These are phyloP conservation scores for Boletus rubescentipes DNA, from an alignment of 768 basidiomycete species.

Conservation along the genomic window DNA sequence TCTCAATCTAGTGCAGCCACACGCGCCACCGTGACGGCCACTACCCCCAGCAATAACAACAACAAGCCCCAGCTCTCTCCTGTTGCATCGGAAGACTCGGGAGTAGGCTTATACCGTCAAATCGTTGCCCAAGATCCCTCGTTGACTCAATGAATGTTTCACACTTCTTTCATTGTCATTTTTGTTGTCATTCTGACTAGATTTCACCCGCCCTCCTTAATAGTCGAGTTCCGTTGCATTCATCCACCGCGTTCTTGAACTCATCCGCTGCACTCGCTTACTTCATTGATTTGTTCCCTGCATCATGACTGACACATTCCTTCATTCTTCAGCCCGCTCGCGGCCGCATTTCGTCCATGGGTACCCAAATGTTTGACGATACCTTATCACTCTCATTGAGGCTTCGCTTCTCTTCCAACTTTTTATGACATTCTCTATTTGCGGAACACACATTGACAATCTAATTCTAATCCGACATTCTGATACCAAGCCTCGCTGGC, in stretches of 20 bases:
- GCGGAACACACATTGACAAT: constrained; percentile 35
- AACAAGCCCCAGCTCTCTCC: constrained; percentile 56
- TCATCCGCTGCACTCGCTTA: constrained; percentile 29
- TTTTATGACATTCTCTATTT: constrained; percentile 39
- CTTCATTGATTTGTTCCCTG: constrained; percentile 20
- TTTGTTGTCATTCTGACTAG: constrained; percentile 15
- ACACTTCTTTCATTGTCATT: neutral
- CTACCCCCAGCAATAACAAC: constrained; percentile 21
- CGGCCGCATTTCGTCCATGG: constrained; percentile 21
- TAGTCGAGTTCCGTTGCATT: constrained; percentile 21
- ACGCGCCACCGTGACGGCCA: constrained; percentile 35
- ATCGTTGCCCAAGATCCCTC: constrained; percentile 76
- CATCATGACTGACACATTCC: constrained; percentile 33
- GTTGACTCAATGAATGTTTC: constrained; percentile 43
- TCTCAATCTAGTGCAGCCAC: constrained; percentile 72
- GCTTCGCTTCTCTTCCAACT: constrained; percentile 3
- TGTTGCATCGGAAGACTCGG: constrained; percentile 71
- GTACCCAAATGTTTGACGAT: constrained; percentile 33
- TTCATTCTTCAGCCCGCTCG: constrained; percentile 22
- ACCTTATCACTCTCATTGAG: constrained; percentile 36
- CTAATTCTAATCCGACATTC: constrained; percentile 26
- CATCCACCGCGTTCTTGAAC: constrained; percentile 25
- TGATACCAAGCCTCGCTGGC: constrained; percentile 29
- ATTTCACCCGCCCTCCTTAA: constrained; percentile 19
- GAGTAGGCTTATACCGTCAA: constrained; percentile 81